Conservation (phyloP, 495 filamentous ascomycete genomes). For the Penicillium taxi region DNA sequence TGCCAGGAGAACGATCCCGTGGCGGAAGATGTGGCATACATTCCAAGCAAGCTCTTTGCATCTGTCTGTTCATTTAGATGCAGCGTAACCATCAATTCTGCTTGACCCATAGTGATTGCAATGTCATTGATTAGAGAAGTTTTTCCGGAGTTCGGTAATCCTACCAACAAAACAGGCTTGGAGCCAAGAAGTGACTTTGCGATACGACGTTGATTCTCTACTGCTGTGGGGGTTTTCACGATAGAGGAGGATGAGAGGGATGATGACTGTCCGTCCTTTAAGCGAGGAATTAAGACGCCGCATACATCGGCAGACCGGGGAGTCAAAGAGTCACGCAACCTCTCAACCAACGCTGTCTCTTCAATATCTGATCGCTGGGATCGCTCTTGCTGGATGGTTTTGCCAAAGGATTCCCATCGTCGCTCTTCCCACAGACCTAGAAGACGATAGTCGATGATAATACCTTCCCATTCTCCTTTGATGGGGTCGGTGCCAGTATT, state of each 20-base stretch:
- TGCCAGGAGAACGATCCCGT: slow-evolving; percentile 88
- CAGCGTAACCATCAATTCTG: slow-evolving; percentile 73
- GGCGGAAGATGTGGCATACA: slow-evolving; percentile 78
- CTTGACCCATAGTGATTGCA: slow-evolving; percentile 64
- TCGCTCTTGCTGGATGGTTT: slow-evolving; percentile 16
- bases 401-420: slow-evolving; percentile 31
- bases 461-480: slow-evolving; percentile 66
- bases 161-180: slow-evolving; percentile 71
- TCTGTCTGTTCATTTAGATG: slow-evolving; percentile 97
- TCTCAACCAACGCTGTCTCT: slow-evolving; percentile 24
- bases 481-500: slow-evolving; percentile 56
- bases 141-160: slow-evolving; percentile 83
- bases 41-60: slow-evolving; percentile 85
- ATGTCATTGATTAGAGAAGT: slow-evolving; percentile 78
- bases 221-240: slow-evolving; percentile 63
- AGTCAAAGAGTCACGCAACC: slow-evolving; percentile 38
- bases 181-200: slow-evolving; percentile 54
- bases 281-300: slow-evolving; percentile 59
- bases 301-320: slow-evolving; percentile 47
- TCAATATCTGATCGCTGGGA: slow-evolving; percentile 17
- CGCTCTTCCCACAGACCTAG: slow-evolving; percentile 71
- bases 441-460: slow-evolving; percentile 73
- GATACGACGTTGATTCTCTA: slow-evolving; percentile 59
- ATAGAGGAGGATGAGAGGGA: slow-evolving; percentile 44
- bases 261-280: slow-evolving; percentile 36